Conservation (phyloP, 345 rosid species). For the Brassica incana region DNA sequence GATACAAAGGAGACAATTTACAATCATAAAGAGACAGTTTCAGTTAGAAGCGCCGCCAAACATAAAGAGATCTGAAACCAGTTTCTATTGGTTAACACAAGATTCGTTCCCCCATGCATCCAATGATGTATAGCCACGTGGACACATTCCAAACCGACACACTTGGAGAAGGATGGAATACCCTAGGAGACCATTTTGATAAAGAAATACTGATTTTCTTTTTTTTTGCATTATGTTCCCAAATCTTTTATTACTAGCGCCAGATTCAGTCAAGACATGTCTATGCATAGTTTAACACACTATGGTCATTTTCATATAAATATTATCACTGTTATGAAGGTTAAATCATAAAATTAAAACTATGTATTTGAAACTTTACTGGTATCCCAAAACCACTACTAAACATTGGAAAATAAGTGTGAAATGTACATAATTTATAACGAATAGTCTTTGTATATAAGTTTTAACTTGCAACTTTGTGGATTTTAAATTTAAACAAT, state of each 20-base stretch:
- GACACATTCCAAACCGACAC: constrained; percentile 34
- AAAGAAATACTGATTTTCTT: constrained; percentile 23
- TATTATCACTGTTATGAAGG: neutral
- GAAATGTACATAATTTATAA: neutral
- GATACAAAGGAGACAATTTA: neutral
- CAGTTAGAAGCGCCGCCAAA: constrained; percentile 40
- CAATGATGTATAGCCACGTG: constrained; percentile 9
- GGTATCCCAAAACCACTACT: neutral
- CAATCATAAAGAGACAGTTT: constrained; percentile 16
- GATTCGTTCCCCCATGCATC: constrained; percentile 25
- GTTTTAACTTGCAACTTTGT: neutral
- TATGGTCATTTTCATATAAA: neutral
- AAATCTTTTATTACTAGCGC: neutral
- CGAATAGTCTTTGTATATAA: neutral
- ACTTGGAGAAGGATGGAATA: constrained; percentile 30
- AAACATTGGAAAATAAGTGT: neutral
- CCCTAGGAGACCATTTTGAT: constrained; percentile 21
- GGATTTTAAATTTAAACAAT: neutral
- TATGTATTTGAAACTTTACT: neutral
- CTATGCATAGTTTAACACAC: neutral
- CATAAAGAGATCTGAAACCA: constrained; percentile 32
- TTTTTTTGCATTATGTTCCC: neutral
- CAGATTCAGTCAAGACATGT: neutral
- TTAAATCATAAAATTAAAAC: neutral
- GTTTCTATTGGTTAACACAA: constrained; percentile 28